phyloP scores from a whole-genome alignment of 371 early-diverging fungal genomes.

The Quaeritorhiza haematococci region DNA sequence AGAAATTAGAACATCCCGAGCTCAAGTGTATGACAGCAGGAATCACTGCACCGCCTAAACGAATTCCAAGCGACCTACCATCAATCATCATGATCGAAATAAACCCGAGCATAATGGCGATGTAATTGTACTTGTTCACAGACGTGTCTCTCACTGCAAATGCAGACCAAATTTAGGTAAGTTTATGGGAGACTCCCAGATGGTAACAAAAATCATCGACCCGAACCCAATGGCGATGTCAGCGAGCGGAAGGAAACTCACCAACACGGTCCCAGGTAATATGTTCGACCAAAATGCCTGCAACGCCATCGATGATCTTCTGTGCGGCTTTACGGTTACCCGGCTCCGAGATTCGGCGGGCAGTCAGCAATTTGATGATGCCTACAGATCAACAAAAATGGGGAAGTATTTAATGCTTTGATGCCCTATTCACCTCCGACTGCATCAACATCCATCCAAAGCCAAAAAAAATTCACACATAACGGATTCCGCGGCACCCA shows the following conservation, averaged over 20 bases:
- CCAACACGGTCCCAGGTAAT: conserved; percentile 17
- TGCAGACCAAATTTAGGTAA: background rate
- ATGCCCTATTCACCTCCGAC: too few relatives aligned
- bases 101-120: conserved; percentile 13
- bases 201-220: background rate
- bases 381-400: conserved; percentile 25
- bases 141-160: background rate
- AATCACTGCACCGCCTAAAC: too few relatives aligned
- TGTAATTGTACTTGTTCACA: conserved; percentile 3
- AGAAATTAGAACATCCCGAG: too few relatives aligned
- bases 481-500: too few relatives aligned
- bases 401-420: too few relatives aligned
- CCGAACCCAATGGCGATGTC: too few relatives aligned
- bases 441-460: too few relatives aligned
- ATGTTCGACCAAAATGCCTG: conserved; percentile 9
- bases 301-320: conserved; percentile 26
- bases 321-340: conserved; percentile 49
- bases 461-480: too few relatives aligned
- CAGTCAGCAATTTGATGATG: conserved; percentile 60
- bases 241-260: too few relatives aligned
- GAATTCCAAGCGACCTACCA: too few relatives aligned
- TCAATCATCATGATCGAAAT: conserved; percentile 21
- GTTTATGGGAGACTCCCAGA: background rate
- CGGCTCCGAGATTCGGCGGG: conserved; percentile 53
- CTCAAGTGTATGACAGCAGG: too few relatives aligned